phyloP scores from a whole-genome alignment of 257 asterid genomes.

The Capsicum rhomboideum region DNA sequence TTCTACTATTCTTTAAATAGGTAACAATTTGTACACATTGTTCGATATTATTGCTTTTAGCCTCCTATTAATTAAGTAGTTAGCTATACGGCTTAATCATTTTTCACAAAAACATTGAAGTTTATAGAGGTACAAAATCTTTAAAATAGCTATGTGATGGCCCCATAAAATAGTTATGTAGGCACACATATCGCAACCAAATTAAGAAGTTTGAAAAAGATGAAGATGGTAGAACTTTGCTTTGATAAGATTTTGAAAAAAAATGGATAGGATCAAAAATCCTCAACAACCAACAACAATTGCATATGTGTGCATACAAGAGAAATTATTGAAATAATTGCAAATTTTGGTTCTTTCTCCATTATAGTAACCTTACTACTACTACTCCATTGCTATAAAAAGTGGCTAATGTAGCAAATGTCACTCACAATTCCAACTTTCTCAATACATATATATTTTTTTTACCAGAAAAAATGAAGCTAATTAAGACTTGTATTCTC shows the following conservation, averaged over 20 bases:
- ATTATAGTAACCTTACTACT: neutral
- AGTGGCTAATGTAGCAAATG: neutral
- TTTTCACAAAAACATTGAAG: neutral
- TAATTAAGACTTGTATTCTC: neutral
- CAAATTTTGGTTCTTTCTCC: neutral
- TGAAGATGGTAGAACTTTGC: neutral
- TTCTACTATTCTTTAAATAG: no score
- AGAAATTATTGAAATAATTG: neutral
- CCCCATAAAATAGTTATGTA: neutral
- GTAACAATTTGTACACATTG: neutral
- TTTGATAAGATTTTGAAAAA: neutral
- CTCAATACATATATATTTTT: no score
- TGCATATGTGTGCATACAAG: neutral
- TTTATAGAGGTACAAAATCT: neutral
- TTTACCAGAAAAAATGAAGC: neutral
- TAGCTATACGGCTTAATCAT: neutral
- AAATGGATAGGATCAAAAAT: neutral
- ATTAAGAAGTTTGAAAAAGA: neutral
- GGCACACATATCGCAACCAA: neutral
- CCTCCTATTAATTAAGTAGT: neutral
- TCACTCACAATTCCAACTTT: neutral
- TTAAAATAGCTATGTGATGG: neutral
- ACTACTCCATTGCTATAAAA: neutral
- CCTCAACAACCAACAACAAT: neutral
- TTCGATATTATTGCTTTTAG: no score